phyloP scores from a whole-genome alignment of 305 asterid species.

The Solanum hybrid region DNA sequence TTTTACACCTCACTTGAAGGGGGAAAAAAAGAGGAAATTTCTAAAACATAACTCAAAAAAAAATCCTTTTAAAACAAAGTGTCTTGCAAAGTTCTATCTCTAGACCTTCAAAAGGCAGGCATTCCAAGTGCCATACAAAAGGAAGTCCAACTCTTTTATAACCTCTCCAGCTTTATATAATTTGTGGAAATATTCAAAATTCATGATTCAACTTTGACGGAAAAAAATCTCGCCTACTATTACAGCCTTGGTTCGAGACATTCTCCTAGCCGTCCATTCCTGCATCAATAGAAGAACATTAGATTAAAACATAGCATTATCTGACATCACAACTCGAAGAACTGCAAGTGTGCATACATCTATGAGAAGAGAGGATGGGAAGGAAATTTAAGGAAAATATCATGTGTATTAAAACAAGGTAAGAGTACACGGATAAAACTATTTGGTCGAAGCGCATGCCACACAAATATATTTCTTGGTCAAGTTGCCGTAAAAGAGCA shows the following conservation, averaged over 20 bases:
- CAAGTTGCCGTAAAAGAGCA: neutral
- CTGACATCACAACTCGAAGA: neutral
- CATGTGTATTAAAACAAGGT: neutral
- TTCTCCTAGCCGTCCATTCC: constrained; percentile 9
- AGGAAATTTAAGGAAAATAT: neutral
- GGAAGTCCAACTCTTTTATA: constrained; percentile 3
- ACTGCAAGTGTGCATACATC: neutral
- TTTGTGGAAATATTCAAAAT: constrained; percentile 11
- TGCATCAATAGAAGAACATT: neutral
- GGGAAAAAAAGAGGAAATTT: neutral
- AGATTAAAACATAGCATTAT: neutral
- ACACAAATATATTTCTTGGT: neutral
- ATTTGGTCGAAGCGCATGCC: neutral
- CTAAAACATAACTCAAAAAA: constrained; percentile 4
- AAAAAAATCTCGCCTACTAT: neutral
- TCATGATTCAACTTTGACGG: constrained; percentile 6
- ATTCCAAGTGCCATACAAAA: constrained; percentile 5
- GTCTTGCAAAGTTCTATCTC: constrained; percentile 7
- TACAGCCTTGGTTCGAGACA: neutral
- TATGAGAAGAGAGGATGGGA: neutral
- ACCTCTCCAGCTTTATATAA: neutral
- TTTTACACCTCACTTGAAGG: constrained; percentile 13
- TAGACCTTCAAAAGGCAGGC: constrained; percentile 10
- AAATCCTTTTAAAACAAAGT: neutral
- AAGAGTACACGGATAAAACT: neutral